Conservation (phyloP, 768 basidiomycete genomes). For the Hydnomerulius pinastri region DNA sequence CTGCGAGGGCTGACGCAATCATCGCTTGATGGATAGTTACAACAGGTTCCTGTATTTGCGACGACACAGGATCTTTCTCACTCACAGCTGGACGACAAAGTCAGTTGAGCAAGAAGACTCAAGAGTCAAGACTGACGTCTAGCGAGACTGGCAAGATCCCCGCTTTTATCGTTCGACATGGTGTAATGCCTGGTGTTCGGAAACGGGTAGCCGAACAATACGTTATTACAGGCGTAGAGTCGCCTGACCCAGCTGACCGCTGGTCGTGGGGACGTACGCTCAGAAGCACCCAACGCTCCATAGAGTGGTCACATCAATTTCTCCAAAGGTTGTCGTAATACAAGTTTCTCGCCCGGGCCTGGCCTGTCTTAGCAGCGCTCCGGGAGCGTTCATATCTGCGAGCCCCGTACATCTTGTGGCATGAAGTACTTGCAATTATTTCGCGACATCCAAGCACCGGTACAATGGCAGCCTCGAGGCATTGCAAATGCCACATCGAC, state of each 20-base stretch:
- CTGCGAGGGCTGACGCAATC: background rate
- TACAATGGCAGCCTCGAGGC: too few species aligned
- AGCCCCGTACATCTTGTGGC: too few species aligned
- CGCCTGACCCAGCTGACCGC: constrained; percentile 7
- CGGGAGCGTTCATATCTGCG: too few species aligned
- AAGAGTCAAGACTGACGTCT: background rate
- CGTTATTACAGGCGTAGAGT: background rate
- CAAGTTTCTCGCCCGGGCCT: too few species aligned
- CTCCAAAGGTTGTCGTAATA: too few species aligned
- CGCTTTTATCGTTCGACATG: constrained; percentile 5
- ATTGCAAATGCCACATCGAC: too few species aligned
- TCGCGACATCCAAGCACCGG: too few species aligned
- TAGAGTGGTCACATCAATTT: background rate
- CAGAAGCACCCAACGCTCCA: background rate
- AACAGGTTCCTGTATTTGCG: background rate
- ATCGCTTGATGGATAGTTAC: background rate
- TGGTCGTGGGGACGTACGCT: constrained; percentile 5
- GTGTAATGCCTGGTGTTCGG: background rate
- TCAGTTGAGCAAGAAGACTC: background rate
- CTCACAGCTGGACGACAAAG: background rate
- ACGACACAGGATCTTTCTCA: background rate
- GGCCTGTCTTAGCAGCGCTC: too few species aligned
- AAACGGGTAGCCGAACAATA: background rate
- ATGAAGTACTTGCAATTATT: too few species aligned
- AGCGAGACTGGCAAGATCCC: background rate